phyloP scores from a whole-genome alignment of 108 stramenopile genomes.

The Aurantiochytrium sp. region DNA sequence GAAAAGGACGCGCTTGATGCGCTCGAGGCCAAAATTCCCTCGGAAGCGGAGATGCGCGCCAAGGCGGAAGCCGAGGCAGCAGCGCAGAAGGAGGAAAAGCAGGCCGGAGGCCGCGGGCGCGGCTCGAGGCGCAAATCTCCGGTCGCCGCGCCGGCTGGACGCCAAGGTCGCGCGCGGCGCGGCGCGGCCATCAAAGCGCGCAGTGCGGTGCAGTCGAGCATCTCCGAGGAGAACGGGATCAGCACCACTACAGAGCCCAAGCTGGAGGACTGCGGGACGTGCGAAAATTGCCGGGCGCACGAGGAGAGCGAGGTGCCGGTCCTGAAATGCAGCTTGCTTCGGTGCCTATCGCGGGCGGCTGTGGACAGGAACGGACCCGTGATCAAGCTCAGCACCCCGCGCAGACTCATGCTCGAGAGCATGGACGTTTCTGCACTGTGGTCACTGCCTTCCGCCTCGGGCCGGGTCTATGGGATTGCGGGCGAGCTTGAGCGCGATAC shows the following conservation, averaged over 20 bases:
- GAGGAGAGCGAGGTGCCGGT: background rate
- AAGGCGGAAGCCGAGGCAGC: constrained; percentile 1
- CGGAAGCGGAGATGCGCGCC: background rate
- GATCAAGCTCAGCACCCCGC: background rate
- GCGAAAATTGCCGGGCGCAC: background rate
- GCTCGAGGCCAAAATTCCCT: background rate
- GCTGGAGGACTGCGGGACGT: background rate
- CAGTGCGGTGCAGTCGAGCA: background rate
- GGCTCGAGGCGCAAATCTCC: background rate
- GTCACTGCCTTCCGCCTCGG: background rate
- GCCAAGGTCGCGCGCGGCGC: background rate
- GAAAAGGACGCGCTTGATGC: background rate
- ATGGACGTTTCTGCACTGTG: background rate
- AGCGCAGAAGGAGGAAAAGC: background rate
- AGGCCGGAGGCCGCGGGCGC: background rate
- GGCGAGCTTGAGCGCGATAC: background rate
- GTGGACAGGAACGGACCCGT: background rate
- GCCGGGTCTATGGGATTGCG: background rate
- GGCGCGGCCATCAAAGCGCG: constrained; percentile 11
- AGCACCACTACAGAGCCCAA: background rate
- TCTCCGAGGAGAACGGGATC: background rate
- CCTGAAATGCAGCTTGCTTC: background rate
- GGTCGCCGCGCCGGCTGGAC: background rate
- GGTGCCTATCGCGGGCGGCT: background rate
- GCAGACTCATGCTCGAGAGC: background rate